phyloP scores from a whole-genome alignment of 805 yeast species.

The Metschnikowia kunwiensis region DNA sequence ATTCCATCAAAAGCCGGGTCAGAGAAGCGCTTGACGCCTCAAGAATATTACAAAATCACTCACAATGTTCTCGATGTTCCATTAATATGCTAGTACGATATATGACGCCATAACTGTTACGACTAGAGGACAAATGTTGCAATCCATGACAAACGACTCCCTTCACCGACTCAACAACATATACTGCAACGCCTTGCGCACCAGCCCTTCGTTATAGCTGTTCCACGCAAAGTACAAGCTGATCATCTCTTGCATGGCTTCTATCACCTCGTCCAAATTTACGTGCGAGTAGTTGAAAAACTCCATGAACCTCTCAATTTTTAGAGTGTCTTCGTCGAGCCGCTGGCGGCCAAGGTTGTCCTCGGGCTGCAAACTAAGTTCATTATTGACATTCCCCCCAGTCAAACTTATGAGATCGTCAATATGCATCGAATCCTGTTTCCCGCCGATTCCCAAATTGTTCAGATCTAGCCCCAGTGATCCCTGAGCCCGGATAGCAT shows the following conservation, averaged over 20 bases:
- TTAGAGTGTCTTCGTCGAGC: constrained; percentile 36
- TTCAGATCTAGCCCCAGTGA: constrained; percentile 9
- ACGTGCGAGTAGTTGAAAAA: constrained; percentile 76
- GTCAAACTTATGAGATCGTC: constrained; percentile 36
- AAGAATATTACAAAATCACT: too few relatives aligned
- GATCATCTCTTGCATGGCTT: constrained; percentile 80
- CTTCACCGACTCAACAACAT: constrained; percentile 33
- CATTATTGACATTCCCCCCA: constrained; percentile 2
- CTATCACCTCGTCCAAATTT: constrained; percentile 72
- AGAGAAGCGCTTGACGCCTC: too few relatives aligned
- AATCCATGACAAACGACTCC: too few relatives aligned
- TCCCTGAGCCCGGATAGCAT: constrained; percentile 18
- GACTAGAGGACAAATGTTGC: too few relatives aligned
- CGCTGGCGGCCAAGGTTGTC: constrained; percentile 25
- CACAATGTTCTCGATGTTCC: too few relatives aligned
- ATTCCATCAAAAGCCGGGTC: too few relatives aligned
- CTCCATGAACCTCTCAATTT: constrained; percentile 55
- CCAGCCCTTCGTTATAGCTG: constrained; percentile 66
- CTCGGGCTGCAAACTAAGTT: constrained; percentile 5
- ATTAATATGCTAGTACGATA: too few relatives aligned
- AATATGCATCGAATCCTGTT: constrained; percentile 27
- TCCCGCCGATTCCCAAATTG: constrained; percentile 14
- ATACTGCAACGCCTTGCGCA: constrained; percentile 47
- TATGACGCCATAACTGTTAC: too few relatives aligned
- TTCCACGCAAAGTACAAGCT: constrained; percentile 85